Base-by-base conservation (phyloP, 2,329 filamentous ascomycete species). In the Amylocarpus encephaloides region DNA sequence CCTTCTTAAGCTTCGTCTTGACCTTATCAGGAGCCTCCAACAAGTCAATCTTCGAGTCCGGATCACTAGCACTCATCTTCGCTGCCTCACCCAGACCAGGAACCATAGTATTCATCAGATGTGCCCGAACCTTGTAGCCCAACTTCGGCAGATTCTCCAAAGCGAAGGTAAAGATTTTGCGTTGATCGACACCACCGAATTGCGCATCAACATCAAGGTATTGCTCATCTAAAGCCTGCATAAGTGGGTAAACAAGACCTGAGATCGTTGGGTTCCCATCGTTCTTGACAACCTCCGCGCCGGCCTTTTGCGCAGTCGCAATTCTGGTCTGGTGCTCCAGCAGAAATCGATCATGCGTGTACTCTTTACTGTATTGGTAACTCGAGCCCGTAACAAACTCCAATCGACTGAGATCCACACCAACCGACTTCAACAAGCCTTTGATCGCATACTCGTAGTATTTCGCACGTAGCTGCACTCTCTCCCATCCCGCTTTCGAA, bases 261-360 rank as follows among this genome's bases (percentile, higher is more conserved):
- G 78, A 82, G 48, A 94, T 67, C 2, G 85, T 79, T 9, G 85
- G 80, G 63, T 92, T 90, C 50, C 80, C 79, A 3, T 85, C 82
- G 73, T 97, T 90, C 76, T 97, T 97, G 58, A 98, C 92, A 6
- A 97, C 82, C 70, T 97, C 93, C 1, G 89, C 87, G 35, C 92
- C 92, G 0, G 92, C 91, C 70, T 89, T 93, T 70, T 90, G 88
- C 13, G 90, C 88, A 64, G 66, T 66, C 43, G 57, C 55, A 10
- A 63, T 59, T 44, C 61, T 54, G 7, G 61, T 65, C 16, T 65
- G 61, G 29, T 59, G 58, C 47, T 64, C 79, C 57, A 97, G 67
- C 64, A 86, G 82, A 71, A 91, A 92, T 32, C 95, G 71, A 66
- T 97, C 92, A 87, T 95, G 93, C 53, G 84, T 80, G 71, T 96